Evolutionary conservation across 2,329 filamentous ascomycete species (phyloP), one percentile per base, ranked within the genome.

Genomic region (Aspergillus tanneri): DNA sequence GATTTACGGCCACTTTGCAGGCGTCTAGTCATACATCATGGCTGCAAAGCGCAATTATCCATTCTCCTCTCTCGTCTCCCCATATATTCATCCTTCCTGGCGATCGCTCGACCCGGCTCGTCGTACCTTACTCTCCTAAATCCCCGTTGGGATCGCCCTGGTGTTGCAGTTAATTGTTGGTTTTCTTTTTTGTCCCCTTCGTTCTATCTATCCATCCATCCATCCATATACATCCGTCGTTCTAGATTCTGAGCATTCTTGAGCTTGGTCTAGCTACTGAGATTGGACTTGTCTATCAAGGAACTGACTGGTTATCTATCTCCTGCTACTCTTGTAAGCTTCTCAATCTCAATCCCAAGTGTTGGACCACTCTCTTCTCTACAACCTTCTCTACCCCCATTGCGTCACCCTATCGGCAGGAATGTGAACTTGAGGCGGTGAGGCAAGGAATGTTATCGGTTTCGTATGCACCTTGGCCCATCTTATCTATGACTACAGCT

Each of bases 11-110:
- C 57, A 58, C 57, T 47, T 32, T 37, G 24, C 37, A 23, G 44
- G 27, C 30, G 16, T 22, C 24, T 39, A 53, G 55, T 58, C 63
- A 64, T 67, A 65, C 64, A 67, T 67, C 64, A 67, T 66, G 54
- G 50, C 49, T 40, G 38, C 32, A 44, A 39, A 30, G 43, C n/a
- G 40, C 42, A 21, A 22, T 38, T 39, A 38, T 43, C 27, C 18
- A 34, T 30, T n/a, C 12, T 47, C 32, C 19, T 21, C 22, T 34
- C 22, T 25, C 11, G 32, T 12, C 22, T 34, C 8, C 45, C 28
- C n/a, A 21, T 36, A 36, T 49, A 28, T 35, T 41, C 43, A 50
- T 55, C 49, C n/a, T n/a, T 44, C 39, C 39, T 39, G 14, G 42
- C 11, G 23, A 39, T 27, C 41, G 35, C 34, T n/a, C n/a, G n/a